Percentiles rank a stretch among this genome's conserved stretches.
Conservation (phyloP, 805 yeast species). For the Scheffersomyces coipomensis region DNA sequence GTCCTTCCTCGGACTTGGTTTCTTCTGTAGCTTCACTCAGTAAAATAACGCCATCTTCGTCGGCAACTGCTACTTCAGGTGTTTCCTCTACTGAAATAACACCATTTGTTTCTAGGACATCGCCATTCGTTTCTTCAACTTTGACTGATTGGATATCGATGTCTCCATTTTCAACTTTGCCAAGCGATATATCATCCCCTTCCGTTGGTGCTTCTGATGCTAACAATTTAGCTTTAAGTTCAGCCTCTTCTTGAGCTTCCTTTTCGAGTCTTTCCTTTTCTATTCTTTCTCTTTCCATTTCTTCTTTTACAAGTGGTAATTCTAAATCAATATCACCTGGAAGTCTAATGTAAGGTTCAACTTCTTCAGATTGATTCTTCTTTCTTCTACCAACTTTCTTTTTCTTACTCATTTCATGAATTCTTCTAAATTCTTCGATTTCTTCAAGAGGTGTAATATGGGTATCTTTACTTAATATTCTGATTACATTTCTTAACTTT, state of each 20-base stretch:
- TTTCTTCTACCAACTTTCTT: slow-evolving; percentile 46
- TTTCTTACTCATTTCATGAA: slow-evolving; percentile 34
- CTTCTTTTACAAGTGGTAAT: slow-evolving; percentile 25
- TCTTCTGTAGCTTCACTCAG: background rate
- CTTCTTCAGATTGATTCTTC: slow-evolving; percentile 30
- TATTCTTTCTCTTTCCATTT: slow-evolving; percentile 19
- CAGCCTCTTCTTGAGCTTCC: slow-evolving; percentile 11
- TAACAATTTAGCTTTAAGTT: slow-evolving; percentile 10
- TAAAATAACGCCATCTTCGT: background rate
- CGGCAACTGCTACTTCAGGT: background rate
- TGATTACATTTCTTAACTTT: slow-evolving; percentile 57
- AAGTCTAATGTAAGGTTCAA: slow-evolving; percentile 19
- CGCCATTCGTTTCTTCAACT: slow-evolving; percentile 1
- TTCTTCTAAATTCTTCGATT: slow-evolving; percentile 44
- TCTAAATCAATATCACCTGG: slow-evolving; percentile 32
- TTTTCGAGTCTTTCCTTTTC: slow-evolving; percentile 22
- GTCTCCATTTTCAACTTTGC: slow-evolving; percentile 2
- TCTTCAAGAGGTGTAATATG: slow-evolving; percentile 66
- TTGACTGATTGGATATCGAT: too few species aligned
- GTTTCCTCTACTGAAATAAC: background rate
- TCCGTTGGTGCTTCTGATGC: background rate
- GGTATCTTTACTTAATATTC: slow-evolving; percentile 48
- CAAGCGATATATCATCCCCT: slow-evolving; percentile 3
- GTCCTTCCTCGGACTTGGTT: background rate
- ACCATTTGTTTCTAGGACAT: slow-evolving; percentile 1